Percentiles rank a stretch among this genome's conserved stretches.
Evolutionary conservation across 208 protist species (phyloP).

Genomic region (Trypanosoma scelopori): DNA sequence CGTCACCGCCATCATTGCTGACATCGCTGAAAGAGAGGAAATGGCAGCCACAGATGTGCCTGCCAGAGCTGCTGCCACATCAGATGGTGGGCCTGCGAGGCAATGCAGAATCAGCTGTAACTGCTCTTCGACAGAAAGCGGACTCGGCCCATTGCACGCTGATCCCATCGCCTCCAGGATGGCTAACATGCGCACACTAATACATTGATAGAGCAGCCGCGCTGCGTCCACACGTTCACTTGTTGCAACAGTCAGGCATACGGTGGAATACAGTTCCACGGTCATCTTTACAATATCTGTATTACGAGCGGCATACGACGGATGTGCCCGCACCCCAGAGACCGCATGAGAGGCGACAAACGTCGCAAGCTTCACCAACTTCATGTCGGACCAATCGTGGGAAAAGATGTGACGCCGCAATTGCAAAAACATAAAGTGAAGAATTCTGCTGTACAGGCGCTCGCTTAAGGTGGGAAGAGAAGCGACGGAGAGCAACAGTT

Average conservation of each 20-base stretch:
- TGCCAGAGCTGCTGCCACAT: neutral
- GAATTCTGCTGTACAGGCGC: constrained; percentile 27
- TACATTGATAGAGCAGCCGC: constrained; percentile 39
- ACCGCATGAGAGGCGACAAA: constrained; percentile 77
- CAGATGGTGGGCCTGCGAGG: constrained; percentile 4
- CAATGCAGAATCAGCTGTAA: constrained; percentile 11
- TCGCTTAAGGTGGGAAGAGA: constrained; percentile 27
- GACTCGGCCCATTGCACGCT: neutral
- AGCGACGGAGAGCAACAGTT: constrained; percentile 54
- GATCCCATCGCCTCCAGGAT: constrained; percentile 37
- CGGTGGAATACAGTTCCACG: constrained; percentile 41
- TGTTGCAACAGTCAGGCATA: constrained; percentile 53
- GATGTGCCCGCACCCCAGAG: constrained; percentile 51
- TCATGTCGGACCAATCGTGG: constrained; percentile 72
- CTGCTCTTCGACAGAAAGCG: neutral
- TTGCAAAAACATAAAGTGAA: constrained; percentile 61
- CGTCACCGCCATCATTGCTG: constrained; percentile 12
- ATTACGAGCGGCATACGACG: constrained; percentile 29
- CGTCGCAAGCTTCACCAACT: constrained; percentile 46
- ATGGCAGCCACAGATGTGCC: constrained; percentile 9
- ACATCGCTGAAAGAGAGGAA: constrained; percentile 16
- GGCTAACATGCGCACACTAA: constrained; percentile 44
- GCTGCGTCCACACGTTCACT: constrained; percentile 33
- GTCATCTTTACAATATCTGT: constrained; percentile 29
- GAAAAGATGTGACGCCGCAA: constrained; percentile 57